Evolutionary conservation across 768 basidiomycete genomes (phyloP).

Genomic region (Boletellus ananiceps): DNA sequence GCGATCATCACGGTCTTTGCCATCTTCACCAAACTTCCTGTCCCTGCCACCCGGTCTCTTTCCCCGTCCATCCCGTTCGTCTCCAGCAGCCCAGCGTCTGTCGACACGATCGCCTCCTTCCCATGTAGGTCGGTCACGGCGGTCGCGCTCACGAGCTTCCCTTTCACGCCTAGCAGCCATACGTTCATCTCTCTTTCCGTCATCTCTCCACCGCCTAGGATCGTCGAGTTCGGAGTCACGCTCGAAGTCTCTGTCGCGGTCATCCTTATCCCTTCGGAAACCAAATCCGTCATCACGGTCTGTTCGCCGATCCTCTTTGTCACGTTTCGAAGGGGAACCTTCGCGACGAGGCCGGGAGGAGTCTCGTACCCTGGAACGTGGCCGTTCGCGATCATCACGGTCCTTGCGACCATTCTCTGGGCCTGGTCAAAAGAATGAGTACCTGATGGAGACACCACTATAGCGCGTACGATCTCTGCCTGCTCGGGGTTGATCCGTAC

Average conservation of each 20-base stretch:
- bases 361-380: slow-evolving; percentile 61
- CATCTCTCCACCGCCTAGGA: slow-evolving; percentile 74
- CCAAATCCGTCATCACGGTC: slow-evolving; percentile 30
- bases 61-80: slow-evolving; percentile 63
- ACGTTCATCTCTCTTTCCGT: slow-evolving; percentile 76
- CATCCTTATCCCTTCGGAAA: slow-evolving; percentile 31
- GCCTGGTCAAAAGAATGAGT: slow-evolving; percentile 33
- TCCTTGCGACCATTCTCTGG: slow-evolving; percentile 52
- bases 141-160: slow-evolving; percentile 37
- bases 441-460: neutral
- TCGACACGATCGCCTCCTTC: slow-evolving; percentile 46
- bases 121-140: slow-evolving; percentile 46
- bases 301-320: slow-evolving; percentile 37
- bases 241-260: slow-evolving; percentile 41
- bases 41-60: slow-evolving; percentile 61
- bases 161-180: slow-evolving; percentile 58
- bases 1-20: slow-evolving; percentile 45
- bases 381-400: slow-evolving; percentile 58
- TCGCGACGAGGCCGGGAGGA: slow-evolving; percentile 60
- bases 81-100: slow-evolving; percentile 52
- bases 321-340: slow-evolving; percentile 48
- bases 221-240: slow-evolving; percentile 59
- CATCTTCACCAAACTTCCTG: slow-evolving; percentile 45
- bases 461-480: slow-evolving; percentile 53
- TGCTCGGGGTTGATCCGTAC: slow-evolving; percentile 46